Base-by-base conservation (phyloP, 1,139 yeast species). In the Yamadazyma trypodendri region DNA sequence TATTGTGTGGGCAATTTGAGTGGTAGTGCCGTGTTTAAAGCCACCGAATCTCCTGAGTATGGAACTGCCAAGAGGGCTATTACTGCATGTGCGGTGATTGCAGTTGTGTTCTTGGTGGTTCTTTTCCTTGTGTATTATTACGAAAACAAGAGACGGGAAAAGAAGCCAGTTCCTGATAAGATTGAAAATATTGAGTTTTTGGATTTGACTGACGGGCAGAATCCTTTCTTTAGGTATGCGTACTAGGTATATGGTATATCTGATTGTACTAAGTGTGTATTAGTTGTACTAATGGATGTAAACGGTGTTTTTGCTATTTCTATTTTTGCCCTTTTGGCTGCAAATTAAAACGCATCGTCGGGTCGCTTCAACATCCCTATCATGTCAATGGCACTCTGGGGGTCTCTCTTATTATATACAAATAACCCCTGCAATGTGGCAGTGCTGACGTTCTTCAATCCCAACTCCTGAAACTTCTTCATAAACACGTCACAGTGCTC, bases 341-440 rank as follows among this genome's bases (percentile, higher is more conserved):
- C 28, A 25, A 25, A 25, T 24, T 49, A 60, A 48, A 65, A 62
- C 15, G 60, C 62, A 32, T 55, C 50, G 41, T 63, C 55, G 11
- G 72, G 70, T 38, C 59, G 50, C 35, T 53, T 58, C 44, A 70
- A 60, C 3, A 68, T 57, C 34, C 60, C 70, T 12, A 85, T 76
- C 82, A 84, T 84, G 8, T 66, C 68, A 30, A 90, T 66, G 1
- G 97, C 96, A 11, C 77, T 77, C 31, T 74, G 72, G 0, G 98
- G 96, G 46, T 82, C 83, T 44, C 85, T 76, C 61, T 92, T 92
- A 63, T 88, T 87, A 66, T 87, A 88, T 8, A 92, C 97, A 70
- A 92, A 92, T 41, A 92, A 72, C 2, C 98, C 99, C 60, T 92
- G 98, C 44, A 92, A 69, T 56, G 87, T 96, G 1, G 99, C 99